Evolutionary conservation across 31 red algal species (phyloP), one percentile per base, ranked within the genome.

Genomic region (Odonthalia washingtoniensis): DNA sequence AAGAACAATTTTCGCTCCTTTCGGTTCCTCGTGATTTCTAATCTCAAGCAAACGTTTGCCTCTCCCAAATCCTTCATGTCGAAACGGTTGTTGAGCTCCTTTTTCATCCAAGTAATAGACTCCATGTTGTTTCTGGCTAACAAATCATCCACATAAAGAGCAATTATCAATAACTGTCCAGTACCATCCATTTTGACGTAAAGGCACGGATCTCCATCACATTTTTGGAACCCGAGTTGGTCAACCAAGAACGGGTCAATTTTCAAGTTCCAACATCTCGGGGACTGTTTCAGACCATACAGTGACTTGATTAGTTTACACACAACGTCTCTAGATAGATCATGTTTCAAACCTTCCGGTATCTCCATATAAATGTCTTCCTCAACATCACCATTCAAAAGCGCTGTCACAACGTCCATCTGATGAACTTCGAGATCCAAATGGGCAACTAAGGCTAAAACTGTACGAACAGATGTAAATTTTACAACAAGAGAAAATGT

Each of bases 241-340:
- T n/a, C n/a, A n/a, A n/a, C n/a, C n/a, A n/a, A n/a, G n/a, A n/a
- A n/a, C n/a, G n/a, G n/a, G n/a, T n/a, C n/a, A n/a, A n/a, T n/a
- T n/a, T n/a, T n/a, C n/a, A n/a, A n/a, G n/a, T n/a, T n/a, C n/a
- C n/a, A n/a, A n/a, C n/a, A n/a, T n/a, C n/a, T n/a, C n/a, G n/a
- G n/a, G n/a, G n/a, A n/a, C n/a, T n/a, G n/a, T n/a, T n/a, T n/a
- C n/a, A n/a, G n/a, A n/a, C n/a, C n/a, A n/a, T n/a, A n/a, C n/a
- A 90, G 0, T 0, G 52, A 0, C 65, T 90, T 90, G 5, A 40
- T 43, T 5, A 90, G 53, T 61, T 73, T 68, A 65, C 87, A 82
- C 0, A 90, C 77, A 5, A 72, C 28, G 44, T 67, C 42, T 72
- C 77, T 3, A 6, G 3, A 49, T 3, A 39, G 31, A 53, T 52